Percentiles rank a stretch among this genome's conserved stretches.
Conservation (phyloP, 2,329 filamentous ascomycete genomes). For the Monosporascus sp. region DNA sequence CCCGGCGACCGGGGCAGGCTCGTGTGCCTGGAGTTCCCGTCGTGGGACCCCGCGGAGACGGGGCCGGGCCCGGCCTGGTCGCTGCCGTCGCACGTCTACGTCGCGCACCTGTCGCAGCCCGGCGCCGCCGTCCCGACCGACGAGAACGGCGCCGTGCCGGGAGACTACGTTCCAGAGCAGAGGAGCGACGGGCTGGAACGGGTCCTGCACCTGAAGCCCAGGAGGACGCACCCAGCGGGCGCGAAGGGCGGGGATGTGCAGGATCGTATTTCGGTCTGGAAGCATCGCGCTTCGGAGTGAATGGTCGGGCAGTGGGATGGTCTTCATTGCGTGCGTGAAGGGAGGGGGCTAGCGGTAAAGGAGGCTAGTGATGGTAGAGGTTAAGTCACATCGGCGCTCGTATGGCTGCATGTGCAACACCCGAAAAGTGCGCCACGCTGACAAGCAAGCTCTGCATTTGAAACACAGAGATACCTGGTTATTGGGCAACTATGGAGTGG, state of each 20-base stretch:
- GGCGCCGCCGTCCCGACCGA: conserved; percentile 61
- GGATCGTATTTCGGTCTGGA: conserved; percentile 53
- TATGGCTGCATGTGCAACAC: no score
- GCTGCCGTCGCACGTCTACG: conserved; percentile 62
- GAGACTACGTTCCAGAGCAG: conserved; percentile 30
- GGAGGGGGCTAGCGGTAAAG: no score
- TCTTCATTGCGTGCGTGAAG: no score
- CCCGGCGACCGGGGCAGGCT: conserved; percentile 38
- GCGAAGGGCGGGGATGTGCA: conserved; percentile 15
- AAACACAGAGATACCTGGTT: no score
- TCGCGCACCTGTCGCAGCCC: conserved; percentile 64
- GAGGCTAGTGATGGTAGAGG: no score
- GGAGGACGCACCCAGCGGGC: conserved; percentile 43
- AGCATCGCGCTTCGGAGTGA: conserved; percentile 13
- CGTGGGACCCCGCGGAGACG: conserved; percentile 55
- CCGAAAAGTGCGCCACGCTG: no score
- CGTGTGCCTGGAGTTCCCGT: conserved; percentile 72
- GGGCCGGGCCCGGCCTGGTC: conserved; percentile 67
- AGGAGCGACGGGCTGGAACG: conserved; percentile 33
- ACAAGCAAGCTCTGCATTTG: no score
- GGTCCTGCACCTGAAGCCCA: conserved; percentile 45
- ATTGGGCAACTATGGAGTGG: no score
- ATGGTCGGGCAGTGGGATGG: no score
- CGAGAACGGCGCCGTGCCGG: conserved; percentile 30
- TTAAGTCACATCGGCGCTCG: no score